These are phyloP conservation scores for Gracilariopsis chorda DNA, from an alignment of 23 red algal species.

Conservation along the genomic window DNA sequence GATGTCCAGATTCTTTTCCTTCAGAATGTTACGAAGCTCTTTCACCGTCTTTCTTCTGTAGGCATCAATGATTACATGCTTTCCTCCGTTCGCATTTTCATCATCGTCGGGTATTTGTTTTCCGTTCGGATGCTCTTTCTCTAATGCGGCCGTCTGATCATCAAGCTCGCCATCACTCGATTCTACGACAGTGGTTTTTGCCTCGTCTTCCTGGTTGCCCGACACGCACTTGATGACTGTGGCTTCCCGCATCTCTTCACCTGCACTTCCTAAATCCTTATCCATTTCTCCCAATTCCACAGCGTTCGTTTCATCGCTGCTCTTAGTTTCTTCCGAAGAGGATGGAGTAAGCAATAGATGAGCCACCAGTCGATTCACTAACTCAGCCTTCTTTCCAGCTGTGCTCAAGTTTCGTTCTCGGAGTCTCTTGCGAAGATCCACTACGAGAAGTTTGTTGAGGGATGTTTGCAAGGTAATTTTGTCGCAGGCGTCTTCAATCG, in stretches of 20 bases:
- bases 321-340: not conserved
- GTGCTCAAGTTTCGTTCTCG: not conserved
- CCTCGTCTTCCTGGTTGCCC: not conserved
- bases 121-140: not conserved
- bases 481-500: no score
- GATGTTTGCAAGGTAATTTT: not conserved
- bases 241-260: not conserved
- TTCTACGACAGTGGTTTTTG: not conserved
- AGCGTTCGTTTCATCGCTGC: not conserved
- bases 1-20: not conserved
- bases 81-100: not conserved
- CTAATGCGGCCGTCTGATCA: not conserved
- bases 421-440: not conserved
- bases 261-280: not conserved
- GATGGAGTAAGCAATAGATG: no score
- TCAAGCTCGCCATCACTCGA: not conserved
- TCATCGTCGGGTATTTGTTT: not conserved
- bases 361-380: not conserved
- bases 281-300: not conserved
- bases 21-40: conserved; percentile 26
- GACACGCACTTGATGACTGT: not conserved
- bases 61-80: not conserved
- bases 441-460: not conserved
- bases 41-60: conserved; percentile 56
- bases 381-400: not conserved